Evolutionary conservation across 441 rosid genomes (phyloP), one percentile per base, ranked within the genome.

Genomic region (Bruguiera hainesii): DNA sequence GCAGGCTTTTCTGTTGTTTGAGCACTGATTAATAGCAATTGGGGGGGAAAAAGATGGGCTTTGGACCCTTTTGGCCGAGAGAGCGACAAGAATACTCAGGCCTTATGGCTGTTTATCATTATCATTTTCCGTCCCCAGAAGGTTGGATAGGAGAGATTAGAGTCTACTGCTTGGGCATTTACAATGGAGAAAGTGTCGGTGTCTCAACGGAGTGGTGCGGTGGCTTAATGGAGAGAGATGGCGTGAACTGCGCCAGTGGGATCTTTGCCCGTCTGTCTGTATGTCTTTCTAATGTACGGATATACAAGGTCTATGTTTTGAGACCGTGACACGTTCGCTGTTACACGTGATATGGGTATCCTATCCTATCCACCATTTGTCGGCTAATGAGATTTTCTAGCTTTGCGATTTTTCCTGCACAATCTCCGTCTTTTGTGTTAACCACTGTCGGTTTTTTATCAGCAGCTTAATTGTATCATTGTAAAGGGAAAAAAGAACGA

Each of bases 211-310:
- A 9, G 46, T 3, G 16, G 48, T 13, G 48, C 15, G 15, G 1
- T 42, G 48, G 60, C 5, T 35, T 29, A 1, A 13, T 48, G 3
- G 21, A 3, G 39, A 18, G 62, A 33, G 1, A 16, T 60, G 64
- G 66, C 75, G 76, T 71, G 70, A 68, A 73, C 29, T 63, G 56
- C 75, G 72, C 33, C 21, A 1, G 6, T 7, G 56, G 59, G 56
- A 29, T 23, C 58, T 16, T 8, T 46, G 2, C 13, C 26, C 2
- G 4, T 1, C 1, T 35, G 1, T 58, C 15, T 37, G 16, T 48
- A 0, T 25, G 15, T 51, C 5, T 52, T 8, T 8, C 9, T 53
- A 10, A 37, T 21, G 5, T 53, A 18, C 57, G 26, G 23, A 21
- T 20, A 21, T 20, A 21, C 7, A 21, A 29, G 63, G 63, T 70